Conservation (phyloP, 345 rosid species). For the Eucalyptus marginata region DNA sequence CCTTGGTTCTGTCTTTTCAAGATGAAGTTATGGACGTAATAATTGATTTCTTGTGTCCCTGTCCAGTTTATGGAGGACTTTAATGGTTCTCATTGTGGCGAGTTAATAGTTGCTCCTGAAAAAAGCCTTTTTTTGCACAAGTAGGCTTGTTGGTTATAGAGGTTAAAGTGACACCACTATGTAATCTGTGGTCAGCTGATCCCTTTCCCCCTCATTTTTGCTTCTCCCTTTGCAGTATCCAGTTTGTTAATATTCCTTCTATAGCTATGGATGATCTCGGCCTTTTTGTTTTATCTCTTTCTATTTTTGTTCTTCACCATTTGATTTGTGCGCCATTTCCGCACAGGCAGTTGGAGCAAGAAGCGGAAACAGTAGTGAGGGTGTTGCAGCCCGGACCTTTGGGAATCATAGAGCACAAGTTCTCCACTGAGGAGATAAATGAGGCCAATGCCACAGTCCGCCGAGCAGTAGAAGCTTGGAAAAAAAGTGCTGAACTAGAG, state of each 20-base stretch:
- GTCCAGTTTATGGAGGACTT: neutral
- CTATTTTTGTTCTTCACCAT: neutral
- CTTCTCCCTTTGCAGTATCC: neutral
- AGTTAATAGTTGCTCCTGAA: neutral
- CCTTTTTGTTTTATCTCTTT: neutral
- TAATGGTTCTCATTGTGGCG: neutral
- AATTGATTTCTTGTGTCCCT: neutral
- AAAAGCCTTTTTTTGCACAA: neutral
- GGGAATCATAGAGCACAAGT: conserved; percentile 82
- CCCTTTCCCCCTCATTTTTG: neutral
- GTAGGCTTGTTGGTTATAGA: neutral
- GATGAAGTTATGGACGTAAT: neutral
- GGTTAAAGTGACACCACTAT: neutral
- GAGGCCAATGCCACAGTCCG: conserved; percentile 51
- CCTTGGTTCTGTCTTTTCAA: neutral
- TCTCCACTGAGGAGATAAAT: conserved; percentile 50
- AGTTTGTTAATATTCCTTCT: neutral
- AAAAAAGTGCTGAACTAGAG: conserved; percentile 33
- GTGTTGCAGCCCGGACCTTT: conserved; percentile 87
- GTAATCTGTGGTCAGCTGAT: neutral
- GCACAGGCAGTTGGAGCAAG: conserved; percentile 68
- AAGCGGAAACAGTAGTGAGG: conserved; percentile 71
- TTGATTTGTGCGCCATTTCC: neutral
- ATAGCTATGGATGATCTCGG: neutral
- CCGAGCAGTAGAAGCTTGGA: conserved; percentile 66